A percentile compares a stretch with the other conserved stretches of the same genome.
These are phyloP conservation scores for Xylaria sp. DNA, from an alignment of 2,329 filamentous ascomycete species.

Conservation along the genomic window DNA sequence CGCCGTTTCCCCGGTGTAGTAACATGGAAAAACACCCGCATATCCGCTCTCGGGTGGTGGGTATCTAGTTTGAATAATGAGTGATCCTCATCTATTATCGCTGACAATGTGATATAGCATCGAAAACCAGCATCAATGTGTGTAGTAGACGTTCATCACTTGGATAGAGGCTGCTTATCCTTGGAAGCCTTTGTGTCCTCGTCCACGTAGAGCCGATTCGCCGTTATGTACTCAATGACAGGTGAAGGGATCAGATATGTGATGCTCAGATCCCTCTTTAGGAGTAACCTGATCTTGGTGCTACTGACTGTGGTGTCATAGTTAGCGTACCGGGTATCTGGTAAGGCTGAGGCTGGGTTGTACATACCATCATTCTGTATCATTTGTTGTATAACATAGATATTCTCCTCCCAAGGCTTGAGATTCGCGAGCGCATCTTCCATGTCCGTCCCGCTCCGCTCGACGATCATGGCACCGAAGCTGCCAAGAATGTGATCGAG, in stretches of 20 bases:
- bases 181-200: constrained; percentile 45
- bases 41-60: constrained; percentile 12
- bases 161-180: constrained; percentile 45
- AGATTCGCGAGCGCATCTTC: constrained; percentile 87
- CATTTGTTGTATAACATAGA: constrained; percentile 88
- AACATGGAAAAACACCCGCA: constrained; percentile 12
- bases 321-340: constrained; percentile 23
- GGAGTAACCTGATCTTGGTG: constrained; percentile 73
- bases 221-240: constrained; percentile 73
- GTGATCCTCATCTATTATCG: constrained; percentile 2
- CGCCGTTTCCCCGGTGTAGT: constrained; percentile 23
- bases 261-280: constrained; percentile 84
- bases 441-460: constrained; percentile 88
- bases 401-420: constrained; percentile 84
- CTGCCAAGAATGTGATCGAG: constrained; percentile 87
- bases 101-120: constrained; percentile 6
- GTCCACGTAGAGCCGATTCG: constrained; percentile 69
- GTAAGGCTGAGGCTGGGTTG: neutral
- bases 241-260: constrained; percentile 79
- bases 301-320: constrained; percentile 68
- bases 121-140: constrained; percentile 6
- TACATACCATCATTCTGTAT: constrained; percentile 76
- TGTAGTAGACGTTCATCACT: constrained; percentile 30
- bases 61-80: constrained; percentile 11
- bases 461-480: constrained; percentile 84